Evolutionary conservation across 2,329 filamentous ascomycete genomes (phyloP).

Genomic region (Aspergillus eucalypticola): DNA sequence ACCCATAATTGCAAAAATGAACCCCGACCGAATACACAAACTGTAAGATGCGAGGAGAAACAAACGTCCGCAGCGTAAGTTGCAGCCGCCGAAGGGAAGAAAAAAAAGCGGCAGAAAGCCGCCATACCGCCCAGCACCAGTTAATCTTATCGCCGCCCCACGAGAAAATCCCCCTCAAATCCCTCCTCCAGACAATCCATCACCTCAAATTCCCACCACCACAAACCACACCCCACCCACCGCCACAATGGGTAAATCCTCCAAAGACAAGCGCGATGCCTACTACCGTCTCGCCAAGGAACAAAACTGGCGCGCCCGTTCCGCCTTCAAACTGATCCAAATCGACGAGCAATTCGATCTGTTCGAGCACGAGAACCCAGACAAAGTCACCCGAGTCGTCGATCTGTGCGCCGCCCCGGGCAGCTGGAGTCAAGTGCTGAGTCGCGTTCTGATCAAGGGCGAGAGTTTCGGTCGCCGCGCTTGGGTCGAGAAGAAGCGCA

Average conservation of each 20-base stretch:
- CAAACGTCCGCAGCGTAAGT: neutral
- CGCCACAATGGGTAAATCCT: constrained; percentile 82
- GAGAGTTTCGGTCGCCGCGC: constrained; percentile 83
- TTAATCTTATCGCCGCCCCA: constrained; percentile 43
- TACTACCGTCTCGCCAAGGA: constrained; percentile 98
- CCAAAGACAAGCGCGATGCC: constrained; percentile 96
- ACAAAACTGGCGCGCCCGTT: constrained; percentile 95
- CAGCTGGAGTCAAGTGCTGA: constrained; percentile 96
- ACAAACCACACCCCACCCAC: constrained; percentile 3
- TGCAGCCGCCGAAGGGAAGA: constrained; percentile 11
- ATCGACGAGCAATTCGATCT: constrained; percentile 95
- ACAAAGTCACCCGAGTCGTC: constrained; percentile 85
- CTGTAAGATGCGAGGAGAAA: neutral
- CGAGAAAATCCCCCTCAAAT: constrained; percentile 18
- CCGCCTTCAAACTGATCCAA: constrained; percentile 95
- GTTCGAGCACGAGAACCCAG: constrained; percentile 61
- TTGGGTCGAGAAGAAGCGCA: constrained; percentile 81
- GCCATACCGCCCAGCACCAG: constrained; percentile 25
- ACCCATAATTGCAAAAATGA: constrained; percentile 29
- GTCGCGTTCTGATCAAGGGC: constrained; percentile 86
- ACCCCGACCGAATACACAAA: neutral
- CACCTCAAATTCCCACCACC: neutral
- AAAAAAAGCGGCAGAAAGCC: constrained; percentile 42
- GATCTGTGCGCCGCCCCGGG: constrained; percentile 95
- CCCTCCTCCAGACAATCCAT: neutral